phyloP scores from a whole-genome alignment of 306 rosid genomes.

The Quercus mongolica region DNA sequence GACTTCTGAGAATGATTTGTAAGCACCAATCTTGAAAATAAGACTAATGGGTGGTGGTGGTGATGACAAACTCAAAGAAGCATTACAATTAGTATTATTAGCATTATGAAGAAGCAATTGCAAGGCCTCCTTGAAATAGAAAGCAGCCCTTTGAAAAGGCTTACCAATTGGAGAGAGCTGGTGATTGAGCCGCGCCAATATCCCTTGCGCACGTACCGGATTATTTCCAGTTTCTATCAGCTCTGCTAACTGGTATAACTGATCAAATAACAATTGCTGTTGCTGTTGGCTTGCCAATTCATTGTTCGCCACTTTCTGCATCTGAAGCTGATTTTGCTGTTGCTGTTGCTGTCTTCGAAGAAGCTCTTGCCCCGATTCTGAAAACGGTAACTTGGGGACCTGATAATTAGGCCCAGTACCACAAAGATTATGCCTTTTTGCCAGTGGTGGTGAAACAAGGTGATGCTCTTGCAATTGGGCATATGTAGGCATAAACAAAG shows the following conservation, averaged over 20 bases:
- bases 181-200: constrained; percentile 99
- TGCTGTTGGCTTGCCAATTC: constrained; percentile 63
- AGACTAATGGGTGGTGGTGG: constrained; percentile 41
- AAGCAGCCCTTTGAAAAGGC: constrained; percentile 98
- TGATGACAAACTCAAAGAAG: constrained; percentile 35
- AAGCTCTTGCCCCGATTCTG: constrained; percentile 50
- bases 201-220: constrained; percentile 94
- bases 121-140: constrained; percentile 83
- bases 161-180: constrained; percentile 87
- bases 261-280: constrained; percentile 69
- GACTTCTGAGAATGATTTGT: constrained; percentile 81
- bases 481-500: constrained; percentile 58
- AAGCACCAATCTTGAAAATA: constrained; percentile 75
- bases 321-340: constrained; percentile 45
- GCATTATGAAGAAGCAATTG: constrained; percentile 47
- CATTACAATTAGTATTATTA: constrained; percentile 22
- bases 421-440: constrained; percentile 56
- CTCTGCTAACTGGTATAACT: constrained; percentile 78
- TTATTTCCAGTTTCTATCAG: constrained; percentile 69
- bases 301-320: constrained; percentile 53
- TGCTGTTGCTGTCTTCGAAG: constrained; percentile 27
- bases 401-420: constrained; percentile 36
- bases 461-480: constrained; percentile 58
- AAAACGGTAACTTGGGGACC: constrained; percentile 36
- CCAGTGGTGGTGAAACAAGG: constrained; percentile 47